Percentiles rank a stretch among this genome's conserved stretches.
Evolutionary conservation across 768 basidiomycete genomes (phyloP).

Genomic region (Tephrocybe sp.): DNA sequence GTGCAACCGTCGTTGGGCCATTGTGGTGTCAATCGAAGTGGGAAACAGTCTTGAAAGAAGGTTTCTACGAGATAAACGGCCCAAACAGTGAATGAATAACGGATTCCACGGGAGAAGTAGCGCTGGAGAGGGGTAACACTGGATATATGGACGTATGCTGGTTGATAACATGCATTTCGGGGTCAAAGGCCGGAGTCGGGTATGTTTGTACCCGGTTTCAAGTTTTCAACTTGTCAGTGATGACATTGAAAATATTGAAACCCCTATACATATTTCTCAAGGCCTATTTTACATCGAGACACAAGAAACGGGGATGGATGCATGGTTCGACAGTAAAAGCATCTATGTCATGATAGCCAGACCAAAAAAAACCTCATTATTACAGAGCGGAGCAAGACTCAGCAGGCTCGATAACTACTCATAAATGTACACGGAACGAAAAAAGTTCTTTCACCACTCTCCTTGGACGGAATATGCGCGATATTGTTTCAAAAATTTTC

Average conservation of each 20-base stretch:
- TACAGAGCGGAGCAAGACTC: conserved; percentile 7
- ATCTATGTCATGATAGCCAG: conserved; percentile 3
- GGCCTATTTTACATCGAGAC: no score
- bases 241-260: no score
- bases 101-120: background rate
- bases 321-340: background rate
- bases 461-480: conserved; percentile 1
- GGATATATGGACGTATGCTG: conserved; percentile 13
- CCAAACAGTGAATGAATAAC: background rate
- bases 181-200: conserved; percentile 4
- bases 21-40: conserved; percentile 13
- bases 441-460: background rate
- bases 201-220: conserved; percentile 4
- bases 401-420: conserved; percentile 1
- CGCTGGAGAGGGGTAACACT: background rate
- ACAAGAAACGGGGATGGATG: no score
- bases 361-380: conserved; percentile 1
- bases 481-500: conserved; percentile 33
- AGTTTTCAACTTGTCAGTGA: no score
- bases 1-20: conserved; percentile 47
- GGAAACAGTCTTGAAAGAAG: background rate
- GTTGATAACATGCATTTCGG: conserved; percentile 17
- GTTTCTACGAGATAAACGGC: background rate
- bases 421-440: background rate
- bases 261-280: no score